Evolutionary conservation across 108 stramenopile genomes (phyloP), one percentile per base, ranked within the genome.

Genomic region (Chaetoceros tenuissimus): DNA sequence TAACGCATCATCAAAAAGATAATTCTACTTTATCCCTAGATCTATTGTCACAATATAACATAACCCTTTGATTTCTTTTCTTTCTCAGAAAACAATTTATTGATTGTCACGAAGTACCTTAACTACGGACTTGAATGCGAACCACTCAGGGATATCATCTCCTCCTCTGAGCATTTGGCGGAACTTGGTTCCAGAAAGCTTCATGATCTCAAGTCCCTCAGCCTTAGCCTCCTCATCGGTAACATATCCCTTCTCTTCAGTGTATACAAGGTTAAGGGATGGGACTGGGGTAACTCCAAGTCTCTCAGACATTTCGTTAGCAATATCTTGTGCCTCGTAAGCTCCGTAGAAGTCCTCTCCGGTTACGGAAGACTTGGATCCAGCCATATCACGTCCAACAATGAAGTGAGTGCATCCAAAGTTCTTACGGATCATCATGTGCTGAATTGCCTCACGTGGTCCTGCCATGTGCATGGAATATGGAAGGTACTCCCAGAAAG

Each of bases 381-480:
- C 98, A 46, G 98, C 98, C 97, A 98, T 98, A 75, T 99, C 98
- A 56, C 98, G 84, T 60, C 98, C 98, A 56, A 99, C 95, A 68
- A 99, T 97, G 74, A 99, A 99, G 69, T 98, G 96, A n/a, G 97
- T 97, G 89, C 97, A 98, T 46, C 98, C 98, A 77, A 91, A 98
- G 91, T 99, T 99, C 87, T 98, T 98, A 47, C 98, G 95, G 76
- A 99, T 98, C 78, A 99, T 95, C 94, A 97, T 96, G 82, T 99
- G 98, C 76, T 97, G 96, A 58, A 99, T 94, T 53, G 98, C 98
- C 84, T 99, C 98, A 56, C 98, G 89, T 21, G 98, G 98, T 54
- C 98, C 98, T 50, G 98, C 98, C 98, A 99, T 99, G 89, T 97
- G 98, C 98, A 99, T 99, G 54, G 93, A 94, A 89, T 98, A 97